phyloP scores from a whole-genome alignment of 2,329 filamentous ascomycete species.

The Penicillium occitanis region DNA sequence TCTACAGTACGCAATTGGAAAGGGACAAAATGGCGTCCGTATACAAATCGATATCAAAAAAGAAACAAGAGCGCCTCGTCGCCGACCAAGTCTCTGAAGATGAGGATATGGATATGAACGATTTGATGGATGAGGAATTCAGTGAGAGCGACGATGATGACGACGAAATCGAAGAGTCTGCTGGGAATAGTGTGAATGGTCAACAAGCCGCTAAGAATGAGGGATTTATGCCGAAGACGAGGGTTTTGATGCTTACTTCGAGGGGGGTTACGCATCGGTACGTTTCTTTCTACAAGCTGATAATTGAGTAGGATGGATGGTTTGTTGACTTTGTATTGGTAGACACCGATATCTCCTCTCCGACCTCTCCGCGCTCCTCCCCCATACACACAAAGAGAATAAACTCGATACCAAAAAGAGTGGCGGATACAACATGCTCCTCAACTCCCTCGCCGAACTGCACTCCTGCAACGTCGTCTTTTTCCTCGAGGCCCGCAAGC shows the following conservation, averaged over 20 bases:
- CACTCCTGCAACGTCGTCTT: slow-evolving; percentile 94
- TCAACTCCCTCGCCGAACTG: slow-evolving; percentile 73
- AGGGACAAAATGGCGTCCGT: slow-evolving; percentile 62
- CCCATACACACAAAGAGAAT: slow-evolving; percentile 88
- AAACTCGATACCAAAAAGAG: slow-evolving; percentile 90
- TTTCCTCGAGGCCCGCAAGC: slow-evolving; percentile 92
- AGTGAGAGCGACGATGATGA: slow-evolving; percentile 37
- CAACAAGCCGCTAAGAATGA: slow-evolving; percentile 35
- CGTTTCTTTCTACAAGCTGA: slow-evolving; percentile 23
- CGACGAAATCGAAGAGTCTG: slow-evolving; percentile 23
- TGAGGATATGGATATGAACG: slow-evolving; percentile 42
- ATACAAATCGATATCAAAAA: slow-evolving; percentile 71
- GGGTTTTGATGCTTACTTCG: slow-evolving; percentile 87
- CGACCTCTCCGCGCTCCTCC: slow-evolving; percentile 83
- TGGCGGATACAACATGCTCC: slow-evolving; percentile 63
- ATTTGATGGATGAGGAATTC: slow-evolving; percentile 37
- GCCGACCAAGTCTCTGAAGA: slow-evolving; percentile 49
- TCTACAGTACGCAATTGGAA: not conserved
- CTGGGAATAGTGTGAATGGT: slow-evolving; percentile 25
- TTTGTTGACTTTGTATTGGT: too few relatives aligned
- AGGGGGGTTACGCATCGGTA: slow-evolving; percentile 87
- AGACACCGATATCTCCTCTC: slow-evolving; percentile 88
- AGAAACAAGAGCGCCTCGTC: slow-evolving; percentile 42
- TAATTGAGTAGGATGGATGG: not conserved
- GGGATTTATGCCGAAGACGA: slow-evolving; percentile 47